Evolutionary conservation across 1,284 basidiomycete genomes (phyloP).

Genomic region (Ustilago vetiveriae): DNA sequence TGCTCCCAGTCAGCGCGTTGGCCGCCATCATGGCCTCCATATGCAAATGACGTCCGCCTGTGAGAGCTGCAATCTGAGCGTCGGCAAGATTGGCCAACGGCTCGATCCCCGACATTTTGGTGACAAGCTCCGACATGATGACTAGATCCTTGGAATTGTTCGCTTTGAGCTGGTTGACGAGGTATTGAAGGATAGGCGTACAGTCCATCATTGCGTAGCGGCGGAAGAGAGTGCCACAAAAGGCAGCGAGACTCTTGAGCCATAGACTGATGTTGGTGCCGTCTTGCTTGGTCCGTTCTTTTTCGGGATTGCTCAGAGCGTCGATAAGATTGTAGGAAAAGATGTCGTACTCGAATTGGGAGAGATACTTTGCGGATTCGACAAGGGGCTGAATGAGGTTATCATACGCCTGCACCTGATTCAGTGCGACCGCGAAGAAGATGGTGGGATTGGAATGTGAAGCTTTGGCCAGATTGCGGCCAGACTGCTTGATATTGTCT

Average conservation of each 20-base stretch:
- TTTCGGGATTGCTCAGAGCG: slow-evolving; percentile 80
- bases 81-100: slow-evolving; percentile 75
- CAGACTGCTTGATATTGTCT: slow-evolving; percentile 81
- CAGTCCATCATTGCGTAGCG: slow-evolving; percentile 80
- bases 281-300: slow-evolving; percentile 87
- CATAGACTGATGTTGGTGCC: slow-evolving; percentile 91
- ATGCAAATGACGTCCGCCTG: slow-evolving; percentile 85
- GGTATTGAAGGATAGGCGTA: slow-evolving; percentile 84
- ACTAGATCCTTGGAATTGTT: slow-evolving; percentile 85
- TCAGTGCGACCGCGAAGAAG: slow-evolving; percentile 87
- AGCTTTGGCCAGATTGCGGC: slow-evolving; percentile 90
- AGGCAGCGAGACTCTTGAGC: slow-evolving; percentile 86
- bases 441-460: slow-evolving; percentile 93
- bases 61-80: slow-evolving; percentile 85
- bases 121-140: slow-evolving; percentile 88
- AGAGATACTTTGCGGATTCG: slow-evolving; percentile 87
- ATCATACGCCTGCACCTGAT: slow-evolving; percentile 95
- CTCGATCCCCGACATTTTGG: slow-evolving; percentile 94
- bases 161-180: slow-evolving; percentile 81
- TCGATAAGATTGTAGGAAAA: slow-evolving; percentile 88
- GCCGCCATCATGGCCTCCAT: slow-evolving; percentile 76
- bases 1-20: slow-evolving; percentile 54
- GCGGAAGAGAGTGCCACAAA: slow-evolving; percentile 89
- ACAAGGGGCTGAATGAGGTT: slow-evolving; percentile 91
- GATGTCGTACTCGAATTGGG: slow-evolving; percentile 91